Conservation (phyloP, 2,329 filamentous ascomycete species). For the Massarina eburnea region DNA sequence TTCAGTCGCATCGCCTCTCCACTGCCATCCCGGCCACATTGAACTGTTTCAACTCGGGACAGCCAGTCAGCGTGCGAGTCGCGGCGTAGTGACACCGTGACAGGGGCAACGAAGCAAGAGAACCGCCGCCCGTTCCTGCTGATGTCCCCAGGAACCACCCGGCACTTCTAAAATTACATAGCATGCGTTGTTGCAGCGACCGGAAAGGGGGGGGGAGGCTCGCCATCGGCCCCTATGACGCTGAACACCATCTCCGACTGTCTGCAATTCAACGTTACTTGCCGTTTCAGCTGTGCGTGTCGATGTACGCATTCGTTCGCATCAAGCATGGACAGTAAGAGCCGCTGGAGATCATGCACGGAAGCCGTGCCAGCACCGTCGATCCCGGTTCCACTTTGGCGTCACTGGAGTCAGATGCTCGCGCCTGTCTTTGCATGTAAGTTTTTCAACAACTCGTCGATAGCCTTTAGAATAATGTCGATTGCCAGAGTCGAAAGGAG, state of each 20-base stretch:
- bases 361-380: not conserved
- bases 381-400: conserved; percentile 7
- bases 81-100: not conserved
- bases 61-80: conserved; percentile 11
- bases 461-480: not conserved
- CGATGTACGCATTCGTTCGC: conserved; percentile 17
- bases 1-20: conserved; percentile 30
- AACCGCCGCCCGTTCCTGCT: conserved; percentile 1
- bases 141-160: not conserved
- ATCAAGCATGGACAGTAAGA: conserved; percentile 29
- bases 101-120: conserved; percentile 10
- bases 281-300: conserved; percentile 30
- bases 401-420: not conserved
- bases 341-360: conserved; percentile 24
- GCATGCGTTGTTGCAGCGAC: not conserved
- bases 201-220: not conserved
- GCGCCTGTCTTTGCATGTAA: not conserved
- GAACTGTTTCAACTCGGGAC: conserved; percentile 19
- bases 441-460: not conserved
- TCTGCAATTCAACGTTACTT: conserved; percentile 2
- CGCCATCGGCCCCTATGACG: not conserved
- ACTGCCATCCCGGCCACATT: conserved; percentile 20
- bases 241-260: not conserved
- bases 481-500: too few relatives aligned
- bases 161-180: not conserved